Base-by-base conservation (phyloP, 2,329 filamentous ascomycete genomes). In the Fusarium duplospermum region DNA sequence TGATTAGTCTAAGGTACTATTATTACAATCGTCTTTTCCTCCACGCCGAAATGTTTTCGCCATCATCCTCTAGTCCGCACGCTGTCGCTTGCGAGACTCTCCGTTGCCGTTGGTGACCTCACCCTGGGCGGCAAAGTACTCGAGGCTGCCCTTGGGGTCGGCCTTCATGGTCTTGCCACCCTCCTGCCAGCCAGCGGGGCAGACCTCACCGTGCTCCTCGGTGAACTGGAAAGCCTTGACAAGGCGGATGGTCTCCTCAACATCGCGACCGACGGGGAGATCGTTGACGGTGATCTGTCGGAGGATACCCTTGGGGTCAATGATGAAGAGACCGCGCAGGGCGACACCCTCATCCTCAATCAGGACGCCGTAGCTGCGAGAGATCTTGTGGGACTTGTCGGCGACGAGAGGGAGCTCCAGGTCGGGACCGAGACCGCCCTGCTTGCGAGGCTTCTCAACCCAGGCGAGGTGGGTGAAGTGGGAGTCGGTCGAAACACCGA, bases 191-290 rank as follows among this genome's bases (percentile, higher is more conserved):
- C 86, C 86, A 63, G 86, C 86, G 52, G 86, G 86, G 82, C 86
- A 95, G 64, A 94, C 89, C 81, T 94, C 91, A 83, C 94, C 95
- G 87, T 93, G 94, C 76, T 94, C 93, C 76, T 95, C 93, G 14
- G 93, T 93, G 86, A 96, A 94, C 83, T 95, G 93, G 82, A 95
- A 95, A 7, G 93, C 92, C 74, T 92, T 87, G 67, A 92, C 89
- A 1, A 93, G 92, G 40, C 90, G 89, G 76, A 91, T 85, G 2
- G 89, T 88, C 83, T 92, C 90, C 79, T 91, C 89, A 64, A 92
- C 90, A 74, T 88, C 87, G 74, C 90, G 89, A 69, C 90, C 90
- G 72, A 92, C 89, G 70, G 90, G 89, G 35, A 91, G 86, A 77
- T 92, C 90, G 82, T 92, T 92, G 84, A 92, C 85, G 71, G 90